Base-by-base conservation (phyloP, 2,329 filamentous ascomycete species). In the Calonectria multiphialidica region DNA sequence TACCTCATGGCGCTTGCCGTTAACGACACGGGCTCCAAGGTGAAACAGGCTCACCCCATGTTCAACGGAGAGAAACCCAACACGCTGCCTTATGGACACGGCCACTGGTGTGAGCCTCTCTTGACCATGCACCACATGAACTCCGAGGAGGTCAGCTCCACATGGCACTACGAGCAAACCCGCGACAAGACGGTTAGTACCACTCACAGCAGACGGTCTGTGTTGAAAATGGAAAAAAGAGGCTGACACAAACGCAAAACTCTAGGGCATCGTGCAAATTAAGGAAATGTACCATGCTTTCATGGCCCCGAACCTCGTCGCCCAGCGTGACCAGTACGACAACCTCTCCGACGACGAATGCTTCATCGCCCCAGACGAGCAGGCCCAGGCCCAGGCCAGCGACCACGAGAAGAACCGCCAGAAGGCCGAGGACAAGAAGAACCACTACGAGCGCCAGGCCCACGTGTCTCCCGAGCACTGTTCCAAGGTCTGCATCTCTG, bases 51-150 rank as follows among this genome's bases (percentile, higher is more conserved):
- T 2, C 86, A 86, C 76, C 89, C 89, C 21, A 88, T 90, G 86
- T 85, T 90, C 76, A 89, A 90, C 74, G 88, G 88, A 71, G 88
- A 90, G 75, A 89, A 89, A 77, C 87, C 88, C 5, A 86, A 82
- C 44, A 88, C 87, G 12, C 77, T 90, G 37, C 86, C 87, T 6
- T 90, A 85, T 70, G 85, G 86, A 1, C 82, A 81, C 4, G 83
- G 80, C 12, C 87, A 89, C 72, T 90, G 89, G 88, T 90, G 89
- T 72, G 87, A 90, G 76, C 88, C 89, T 6, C 84, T 89, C n/a
- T 78, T 90, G 47, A 89, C 88, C 4, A 89, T 90, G 87, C 88
- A 90, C 75, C 88, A 90, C 75, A 85, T 90, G 79, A 85, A 86
- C 57, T 83, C 87, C 10, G 85, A 88, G 74, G 88, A 90, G 76